These are phyloP conservation scores for Escallonia herrerae DNA, from an alignment of 129 eudicot species.

Conservation along the genomic window DNA sequence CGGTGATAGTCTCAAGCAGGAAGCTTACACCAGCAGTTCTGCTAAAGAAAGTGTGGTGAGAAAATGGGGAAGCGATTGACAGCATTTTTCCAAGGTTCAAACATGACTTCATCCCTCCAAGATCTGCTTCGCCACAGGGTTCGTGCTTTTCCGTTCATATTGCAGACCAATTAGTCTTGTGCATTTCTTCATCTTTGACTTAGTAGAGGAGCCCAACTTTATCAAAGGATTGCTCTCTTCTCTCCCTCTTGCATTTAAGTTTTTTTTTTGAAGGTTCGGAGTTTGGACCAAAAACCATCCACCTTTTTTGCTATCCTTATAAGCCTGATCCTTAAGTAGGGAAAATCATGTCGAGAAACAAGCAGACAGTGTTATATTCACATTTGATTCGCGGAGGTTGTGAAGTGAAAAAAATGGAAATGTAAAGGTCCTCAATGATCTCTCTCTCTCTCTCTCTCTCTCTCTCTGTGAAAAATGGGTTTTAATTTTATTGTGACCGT, in stretches of 20 bases:
- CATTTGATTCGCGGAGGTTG: too few relatives aligned
- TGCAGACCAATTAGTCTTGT: neutral
- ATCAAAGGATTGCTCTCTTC: neutral
- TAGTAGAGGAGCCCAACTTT: neutral
- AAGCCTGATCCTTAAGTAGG: too few relatives aligned
- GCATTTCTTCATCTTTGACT: neutral
- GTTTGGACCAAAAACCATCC: too few relatives aligned
- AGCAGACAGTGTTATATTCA: too few relatives aligned
- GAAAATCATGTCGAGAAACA: too few relatives aligned
- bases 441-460: too few relatives aligned
- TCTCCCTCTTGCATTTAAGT: neutral
- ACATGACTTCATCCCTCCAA: neutral
- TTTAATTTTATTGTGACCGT: too few relatives aligned
- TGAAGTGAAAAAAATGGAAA: too few relatives aligned
- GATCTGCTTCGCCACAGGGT: neutral
- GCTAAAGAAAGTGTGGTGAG: conserved; percentile 68
- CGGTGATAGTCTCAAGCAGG: conserved; percentile 23
- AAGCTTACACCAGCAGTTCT: conserved; percentile 33
- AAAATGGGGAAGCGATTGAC: conserved; percentile 77
- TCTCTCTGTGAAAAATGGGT: too few relatives aligned
- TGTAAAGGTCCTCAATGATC: too few relatives aligned
- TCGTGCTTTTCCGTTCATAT: neutral
- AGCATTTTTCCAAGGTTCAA: neutral
- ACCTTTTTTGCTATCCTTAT: too few relatives aligned
- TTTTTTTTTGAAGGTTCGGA: neutral